phyloP scores from a whole-genome alignment of 257 asterid genomes.

The Nicotiana tomentosiformis region DNA sequence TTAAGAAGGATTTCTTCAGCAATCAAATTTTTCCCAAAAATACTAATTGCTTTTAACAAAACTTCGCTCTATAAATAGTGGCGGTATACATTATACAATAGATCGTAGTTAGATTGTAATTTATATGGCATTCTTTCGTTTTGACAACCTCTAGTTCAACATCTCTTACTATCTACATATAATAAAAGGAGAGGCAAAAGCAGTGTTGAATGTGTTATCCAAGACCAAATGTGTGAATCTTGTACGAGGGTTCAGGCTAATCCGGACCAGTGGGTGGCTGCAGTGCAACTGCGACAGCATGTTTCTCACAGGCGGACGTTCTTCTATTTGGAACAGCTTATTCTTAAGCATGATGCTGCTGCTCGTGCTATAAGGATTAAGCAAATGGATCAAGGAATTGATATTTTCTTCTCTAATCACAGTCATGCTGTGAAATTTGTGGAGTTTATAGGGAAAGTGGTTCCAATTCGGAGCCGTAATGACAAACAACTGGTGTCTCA shows the following conservation, averaged over 20 bases:
- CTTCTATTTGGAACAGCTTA: constrained; percentile 57
- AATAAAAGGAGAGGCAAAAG: too few species aligned
- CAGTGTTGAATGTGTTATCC: constrained; percentile 42
- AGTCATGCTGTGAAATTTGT: constrained; percentile 47
- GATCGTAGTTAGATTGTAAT: background rate
- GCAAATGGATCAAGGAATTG: constrained; percentile 55
- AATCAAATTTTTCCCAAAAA: background rate
- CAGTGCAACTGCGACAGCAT: constrained; percentile 50
- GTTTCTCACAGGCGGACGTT: constrained; percentile 56
- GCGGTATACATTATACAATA: background rate
- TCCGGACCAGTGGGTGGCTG: constrained; percentile 66
- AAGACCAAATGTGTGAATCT: constrained; percentile 51
- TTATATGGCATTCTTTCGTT: background rate
- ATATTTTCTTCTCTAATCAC: constrained; percentile 39
- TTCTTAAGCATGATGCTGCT: constrained; percentile 56
- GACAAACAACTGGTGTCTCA: constrained; percentile 53
- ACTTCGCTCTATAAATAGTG: background rate
- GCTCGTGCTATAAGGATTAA: constrained; percentile 44
- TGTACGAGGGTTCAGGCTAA: constrained; percentile 46
- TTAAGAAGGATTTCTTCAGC: background rate
- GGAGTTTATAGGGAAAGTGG: constrained; percentile 35
- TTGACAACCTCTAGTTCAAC: background rate
- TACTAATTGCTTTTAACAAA: background rate
- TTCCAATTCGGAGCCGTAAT: constrained; percentile 32
- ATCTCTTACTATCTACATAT: background rate